Evolutionary conservation across 2,329 filamentous ascomycete species (phyloP), one percentile per base, ranked within the genome.

Genomic region (Dactylellina leptospora): DNA sequence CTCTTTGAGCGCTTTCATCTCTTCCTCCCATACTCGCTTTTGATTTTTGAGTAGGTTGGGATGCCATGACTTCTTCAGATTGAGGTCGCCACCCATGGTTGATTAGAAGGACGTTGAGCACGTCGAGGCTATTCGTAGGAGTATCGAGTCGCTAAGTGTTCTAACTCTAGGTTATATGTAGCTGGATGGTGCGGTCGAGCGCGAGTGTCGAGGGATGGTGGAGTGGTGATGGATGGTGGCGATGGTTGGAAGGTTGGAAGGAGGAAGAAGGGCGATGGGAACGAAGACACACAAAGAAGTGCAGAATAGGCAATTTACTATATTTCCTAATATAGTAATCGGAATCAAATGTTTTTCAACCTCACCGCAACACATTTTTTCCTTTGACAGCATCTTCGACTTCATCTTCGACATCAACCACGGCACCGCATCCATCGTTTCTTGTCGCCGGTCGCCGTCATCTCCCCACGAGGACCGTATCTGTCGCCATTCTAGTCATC

Each of bases 11-110:
- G 93, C 95, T 75, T 92, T 91, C 80, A 95, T 89, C 79, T 97
- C 93, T 80, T 96, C 91, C 74, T 93, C 88, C 87, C 91, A 96
- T 76, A 97, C 93, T 79, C 87, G 87, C 80, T 87, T 87, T 83
- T 96, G 95, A 81, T 99, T 99, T 82, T 89, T 90, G 82, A 92
- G 87, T 75, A 97, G 85, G 77, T 88, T 87, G 72, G 95, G 93
- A 82, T 99, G 93, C 88, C 93, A 99, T 84, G 91, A 90, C 82
- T 92, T 92, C 82, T 97, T 97, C 77, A 96, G 82, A 79, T 97
- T 97, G 78, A 99, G 86, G 85, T 97, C 93, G 79, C 92, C 92
- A 83, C 93, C 93, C 90, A 96, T 96, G 75, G 42, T 71, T 71
- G 50, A 81, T 90, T 82, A 38, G 36, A 16, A 25, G 33, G 66